Percentiles rank a stretch among this genome's conserved stretches.
Conservation (phyloP, 129 eudicot genomes). For the Flaveria linearis region DNA sequence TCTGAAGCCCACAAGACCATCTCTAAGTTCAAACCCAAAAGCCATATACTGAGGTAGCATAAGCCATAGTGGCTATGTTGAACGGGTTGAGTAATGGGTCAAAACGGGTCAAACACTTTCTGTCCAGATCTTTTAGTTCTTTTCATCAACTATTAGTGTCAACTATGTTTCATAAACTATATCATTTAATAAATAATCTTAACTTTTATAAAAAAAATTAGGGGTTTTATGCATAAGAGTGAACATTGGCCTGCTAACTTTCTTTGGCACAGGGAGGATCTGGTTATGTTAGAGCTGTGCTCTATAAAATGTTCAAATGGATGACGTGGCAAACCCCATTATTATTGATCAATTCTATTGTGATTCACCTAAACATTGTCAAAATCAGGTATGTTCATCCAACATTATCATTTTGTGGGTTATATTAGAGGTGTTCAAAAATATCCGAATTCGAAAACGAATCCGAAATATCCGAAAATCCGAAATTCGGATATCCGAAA, state of each 20-base stretch:
- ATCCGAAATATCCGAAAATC: too few relatives aligned
- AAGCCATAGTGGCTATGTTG: conserved; percentile 2
- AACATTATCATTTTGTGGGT: conserved; percentile 10
- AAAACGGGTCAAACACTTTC: not conserved
- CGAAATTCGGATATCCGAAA: too few relatives aligned
- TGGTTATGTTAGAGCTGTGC: conserved; percentile 73
- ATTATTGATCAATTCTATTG: conserved; percentile 94
- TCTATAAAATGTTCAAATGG: conserved; percentile 77
- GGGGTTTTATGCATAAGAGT: not conserved
- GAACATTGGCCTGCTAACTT: conserved; percentile 11
- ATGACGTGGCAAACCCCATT: conserved; percentile 83
- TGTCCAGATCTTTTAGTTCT: not conserved
- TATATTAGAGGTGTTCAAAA: too few relatives aligned
- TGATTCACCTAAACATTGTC: conserved; percentile 85
- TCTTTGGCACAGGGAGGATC: conserved; percentile 81
- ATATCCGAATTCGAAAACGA: too few relatives aligned
- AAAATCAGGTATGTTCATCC: conserved; percentile 61
- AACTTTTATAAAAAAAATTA: not conserved
- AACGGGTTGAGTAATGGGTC: not conserved
- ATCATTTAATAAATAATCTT: not conserved
- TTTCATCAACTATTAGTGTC: not conserved
- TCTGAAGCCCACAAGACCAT: not conserved
- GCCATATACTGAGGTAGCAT: not conserved
- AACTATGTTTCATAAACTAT: not conserved
- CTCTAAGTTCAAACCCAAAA: not conserved